Evolutionary conservation across 306 rosid species (phyloP), one percentile per base, ranked within the genome.

Genomic region (Castanea mollissima): DNA sequence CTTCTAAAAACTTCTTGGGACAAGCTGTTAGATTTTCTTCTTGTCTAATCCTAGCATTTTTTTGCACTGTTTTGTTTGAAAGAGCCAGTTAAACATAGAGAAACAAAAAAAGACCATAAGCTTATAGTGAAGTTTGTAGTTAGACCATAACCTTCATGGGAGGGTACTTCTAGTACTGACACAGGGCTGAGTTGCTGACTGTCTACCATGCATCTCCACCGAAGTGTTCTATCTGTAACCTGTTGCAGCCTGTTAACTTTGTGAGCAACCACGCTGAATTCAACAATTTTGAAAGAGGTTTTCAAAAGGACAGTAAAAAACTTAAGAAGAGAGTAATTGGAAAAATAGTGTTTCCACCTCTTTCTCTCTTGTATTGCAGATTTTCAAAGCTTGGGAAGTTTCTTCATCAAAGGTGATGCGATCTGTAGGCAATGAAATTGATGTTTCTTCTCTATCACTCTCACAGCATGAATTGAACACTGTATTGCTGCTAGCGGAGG

Each of bases 401-500:
- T 78, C 87, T 68, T 79, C 83, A 56, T 77, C 77, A 70, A 75
- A 77, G 54, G 74, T 69, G 72, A 78, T 34, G 0, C 51, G 85
- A 77, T 82, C 59, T 12, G 76, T 49, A 35, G 11, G 56, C 5
- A 52, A 25, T 3, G 85, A 76, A 70, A 51, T 55, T 1, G 65
- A 70, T 21, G 80, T 32, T 74, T 74, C 83, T 3, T 83, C 89
- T 34, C 83, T 79, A 16, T 83, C 90, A 59, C 81, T 83, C 73
- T 84, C 92, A 5, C 92, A 80, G 88, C 91, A 89, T 4, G 92
- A 94, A 69, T 83, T 23, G 63, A 81, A 84, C 67, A 74, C 71
- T 4, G 93, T 90, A 9, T 83, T 75, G 82, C 89, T 85, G 79
- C 92, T 86, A 25, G 90, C 87, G 3, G 93, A 82, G 29, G 90